Conservation (phyloP, 495 filamentous ascomycete genomes). For the Aspergillus taichungensis region DNA sequence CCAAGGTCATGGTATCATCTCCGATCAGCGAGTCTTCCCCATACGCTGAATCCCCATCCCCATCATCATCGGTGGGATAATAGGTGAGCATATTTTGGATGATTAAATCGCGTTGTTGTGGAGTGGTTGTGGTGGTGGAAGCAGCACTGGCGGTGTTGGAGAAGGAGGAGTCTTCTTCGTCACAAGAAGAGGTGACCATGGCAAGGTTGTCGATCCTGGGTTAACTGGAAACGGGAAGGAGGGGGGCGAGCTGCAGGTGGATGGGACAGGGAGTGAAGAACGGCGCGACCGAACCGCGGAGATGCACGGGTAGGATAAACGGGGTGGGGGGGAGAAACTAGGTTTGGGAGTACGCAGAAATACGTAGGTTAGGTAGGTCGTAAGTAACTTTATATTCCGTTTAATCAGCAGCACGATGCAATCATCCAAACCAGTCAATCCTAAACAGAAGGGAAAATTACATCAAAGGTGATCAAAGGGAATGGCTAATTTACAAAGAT, state of each 20-base stretch:
- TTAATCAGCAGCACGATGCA: no score
- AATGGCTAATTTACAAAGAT: no score
- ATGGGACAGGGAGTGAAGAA: neutral
- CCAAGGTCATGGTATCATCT: slow-evolving; percentile 13
- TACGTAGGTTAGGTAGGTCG: no score
- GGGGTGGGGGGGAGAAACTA: neutral
- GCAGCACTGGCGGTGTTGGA: neutral
- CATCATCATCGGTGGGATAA: slow-evolving; percentile 3
- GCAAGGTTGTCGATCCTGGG: no score
- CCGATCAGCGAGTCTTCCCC: slow-evolving; percentile 15
- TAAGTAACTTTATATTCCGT: no score
- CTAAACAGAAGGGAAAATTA: no score
- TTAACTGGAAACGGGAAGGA: no score
- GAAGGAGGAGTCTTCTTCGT: neutral
- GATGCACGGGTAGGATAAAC: neutral
- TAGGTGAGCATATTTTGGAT: neutral
- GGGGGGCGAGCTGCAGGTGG: slow-evolving; percentile 1
- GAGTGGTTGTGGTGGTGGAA: neutral
- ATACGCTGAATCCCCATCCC: slow-evolving; percentile 14
- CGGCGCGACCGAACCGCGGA: neutral
- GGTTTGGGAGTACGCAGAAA: no score
- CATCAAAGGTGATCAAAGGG: no score
- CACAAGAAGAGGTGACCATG: neutral
- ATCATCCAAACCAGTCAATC: no score
- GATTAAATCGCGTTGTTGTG: neutral